Percentiles rank a stretch among this genome's conserved stretches.
Conservation (phyloP, 257 asterid genomes). For the Solanum arcanum region DNA sequence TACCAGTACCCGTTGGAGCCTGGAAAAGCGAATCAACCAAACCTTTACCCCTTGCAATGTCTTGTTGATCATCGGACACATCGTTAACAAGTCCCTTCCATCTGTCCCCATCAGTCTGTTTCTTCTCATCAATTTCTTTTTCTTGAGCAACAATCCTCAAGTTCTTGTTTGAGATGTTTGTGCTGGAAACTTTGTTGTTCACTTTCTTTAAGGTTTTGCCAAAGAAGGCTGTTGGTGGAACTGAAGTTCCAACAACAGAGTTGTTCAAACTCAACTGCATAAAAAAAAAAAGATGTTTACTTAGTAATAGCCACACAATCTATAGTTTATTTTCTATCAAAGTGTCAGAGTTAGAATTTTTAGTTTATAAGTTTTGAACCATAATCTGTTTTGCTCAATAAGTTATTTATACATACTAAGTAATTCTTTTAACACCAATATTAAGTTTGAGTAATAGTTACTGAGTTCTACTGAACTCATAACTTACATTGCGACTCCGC, state of each 20-base stretch:
- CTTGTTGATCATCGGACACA: constrained; percentile 33
- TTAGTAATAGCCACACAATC: not conserved
- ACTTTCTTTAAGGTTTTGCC: constrained; percentile 14
- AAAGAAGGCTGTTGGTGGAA: constrained; percentile 14
- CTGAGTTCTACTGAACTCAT: not conserved
- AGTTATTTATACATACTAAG: not conserved
- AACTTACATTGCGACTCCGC: not conserved
- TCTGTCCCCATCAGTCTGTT: constrained; percentile 18
- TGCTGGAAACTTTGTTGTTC: not conserved
- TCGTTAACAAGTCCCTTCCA: constrained; percentile 27
- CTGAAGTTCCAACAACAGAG: constrained; percentile 7
- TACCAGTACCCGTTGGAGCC: constrained; percentile 33
- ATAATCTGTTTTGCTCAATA: not conserved
- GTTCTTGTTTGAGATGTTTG: not conserved
- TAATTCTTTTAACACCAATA: not conserved
- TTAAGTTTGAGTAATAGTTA: not conserved
- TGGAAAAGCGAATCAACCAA: constrained; percentile 32
- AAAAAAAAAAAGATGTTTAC: not conserved
- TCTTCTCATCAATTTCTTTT: not conserved
- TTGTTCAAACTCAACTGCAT: constrained; percentile 20
- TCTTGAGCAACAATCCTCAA: constrained; percentile 7
- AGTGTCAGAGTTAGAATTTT: not conserved
- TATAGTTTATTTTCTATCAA: not conserved
- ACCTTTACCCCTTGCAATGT: constrained; percentile 36
- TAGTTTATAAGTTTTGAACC: not conserved